phyloP scores from a whole-genome alignment of 2,329 filamentous ascomycete genomes.

The Fusarium xylarioides region DNA sequence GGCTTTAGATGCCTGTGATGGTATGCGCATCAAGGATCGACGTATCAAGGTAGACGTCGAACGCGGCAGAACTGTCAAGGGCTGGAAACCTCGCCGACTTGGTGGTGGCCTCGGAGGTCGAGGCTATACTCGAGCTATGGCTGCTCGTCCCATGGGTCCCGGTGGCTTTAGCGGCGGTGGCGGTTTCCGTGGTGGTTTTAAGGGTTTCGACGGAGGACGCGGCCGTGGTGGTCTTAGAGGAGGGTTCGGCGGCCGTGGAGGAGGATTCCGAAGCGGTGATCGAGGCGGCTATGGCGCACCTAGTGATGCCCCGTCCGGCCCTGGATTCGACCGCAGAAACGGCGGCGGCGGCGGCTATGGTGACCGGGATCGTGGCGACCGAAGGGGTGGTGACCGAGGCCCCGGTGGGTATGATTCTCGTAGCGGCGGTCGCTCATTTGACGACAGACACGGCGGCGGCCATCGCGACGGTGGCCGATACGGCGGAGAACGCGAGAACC shows the following conservation, averaged over 20 bases:
- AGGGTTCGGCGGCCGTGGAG: conserved; percentile 65
- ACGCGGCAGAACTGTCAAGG: conserved; percentile 90
- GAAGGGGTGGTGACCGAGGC: conserved; percentile 54
- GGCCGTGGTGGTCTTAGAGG: conserved; percentile 57
- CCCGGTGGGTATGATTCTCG: conserved; percentile 70
- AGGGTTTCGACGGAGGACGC: conserved; percentile 57
- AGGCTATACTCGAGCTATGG: conserved; percentile 86
- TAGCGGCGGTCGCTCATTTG: conserved; percentile 65
- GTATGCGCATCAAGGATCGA: conserved; percentile 90
- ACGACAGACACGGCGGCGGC: conserved; percentile 63
- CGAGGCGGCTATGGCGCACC: conserved; percentile 63
- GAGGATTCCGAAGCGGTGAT: conserved; percentile 59
- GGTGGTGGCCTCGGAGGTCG: conserved; percentile 93
- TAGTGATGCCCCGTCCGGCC: conserved; percentile 68
- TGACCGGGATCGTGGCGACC: conserved; percentile 49
- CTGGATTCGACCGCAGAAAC: conserved; percentile 60
- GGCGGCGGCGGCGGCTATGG: conserved; percentile 53
- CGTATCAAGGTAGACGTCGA: conserved; percentile 96
- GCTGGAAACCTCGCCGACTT: conserved; percentile 90
- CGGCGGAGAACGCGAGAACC: conserved; percentile 56
- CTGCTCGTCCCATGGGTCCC: conserved; percentile 74
- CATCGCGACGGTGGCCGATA: conserved; percentile 55
- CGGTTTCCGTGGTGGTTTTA: conserved; percentile 58
- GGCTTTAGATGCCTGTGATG: conserved; percentile 86
- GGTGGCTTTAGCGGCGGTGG: conserved; percentile 67